These are phyloP conservation scores for Daedaleopsis sinensis DNA, from an alignment of 768 basidiomycete species.

Conservation along the genomic window DNA sequence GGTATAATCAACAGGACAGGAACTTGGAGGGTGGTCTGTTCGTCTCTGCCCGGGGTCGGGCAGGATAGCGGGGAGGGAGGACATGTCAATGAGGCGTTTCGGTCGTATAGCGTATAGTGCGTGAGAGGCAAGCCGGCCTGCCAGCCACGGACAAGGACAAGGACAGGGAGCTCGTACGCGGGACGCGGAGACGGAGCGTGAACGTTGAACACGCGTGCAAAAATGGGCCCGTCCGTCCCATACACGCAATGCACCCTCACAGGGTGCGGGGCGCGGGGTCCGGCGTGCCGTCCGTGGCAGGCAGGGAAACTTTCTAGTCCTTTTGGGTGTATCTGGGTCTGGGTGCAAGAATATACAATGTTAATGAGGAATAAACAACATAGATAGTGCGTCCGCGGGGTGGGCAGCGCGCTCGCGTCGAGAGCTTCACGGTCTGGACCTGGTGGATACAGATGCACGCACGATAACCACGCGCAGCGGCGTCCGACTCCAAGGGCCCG, in stretches of 20 bases:
- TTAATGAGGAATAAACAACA: slow-evolving; percentile 24
- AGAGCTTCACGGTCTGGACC: not conserved
- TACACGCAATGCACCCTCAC: not conserved
- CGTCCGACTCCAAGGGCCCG: too few relatives aligned
- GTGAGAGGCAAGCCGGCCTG: not conserved
- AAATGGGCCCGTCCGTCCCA: not conserved
- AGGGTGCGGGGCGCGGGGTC: not conserved
- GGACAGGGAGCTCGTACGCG: not conserved
- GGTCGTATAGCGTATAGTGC: not conserved
- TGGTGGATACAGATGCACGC: too few relatives aligned
- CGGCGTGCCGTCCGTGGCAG: not conserved
- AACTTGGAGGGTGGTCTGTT: not conserved
- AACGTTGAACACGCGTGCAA: not conserved
- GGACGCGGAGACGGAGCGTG: not conserved
- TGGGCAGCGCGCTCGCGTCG: not conserved
- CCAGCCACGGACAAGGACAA: not conserved
- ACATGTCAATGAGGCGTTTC: not conserved
- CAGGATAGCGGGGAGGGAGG: not conserved
- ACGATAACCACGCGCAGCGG: too few relatives aligned
- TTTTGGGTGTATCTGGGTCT: not conserved
- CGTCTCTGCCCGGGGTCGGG: not conserved
- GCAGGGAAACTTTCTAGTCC: not conserved
- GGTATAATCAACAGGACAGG: not conserved
- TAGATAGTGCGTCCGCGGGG: slow-evolving; percentile 15
- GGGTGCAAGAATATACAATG: slow-evolving; percentile 15